These are phyloP conservation scores for Penicillium verhagenii DNA, from an alignment of 495 filamentous ascomycete genomes.

Conservation along the genomic window DNA sequence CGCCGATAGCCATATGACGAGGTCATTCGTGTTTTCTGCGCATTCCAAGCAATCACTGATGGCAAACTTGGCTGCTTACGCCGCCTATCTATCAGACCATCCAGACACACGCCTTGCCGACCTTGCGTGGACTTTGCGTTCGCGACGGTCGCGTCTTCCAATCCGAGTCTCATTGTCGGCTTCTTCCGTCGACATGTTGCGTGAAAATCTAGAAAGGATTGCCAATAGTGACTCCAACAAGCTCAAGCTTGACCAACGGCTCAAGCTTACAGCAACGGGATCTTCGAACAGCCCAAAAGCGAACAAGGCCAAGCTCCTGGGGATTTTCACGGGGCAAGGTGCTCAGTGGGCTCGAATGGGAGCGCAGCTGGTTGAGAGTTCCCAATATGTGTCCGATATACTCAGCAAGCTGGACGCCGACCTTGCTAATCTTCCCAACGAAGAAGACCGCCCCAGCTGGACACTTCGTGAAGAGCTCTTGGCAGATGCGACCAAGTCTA, in stretches of 20 bases:
- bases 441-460: conserved; percentile 9
- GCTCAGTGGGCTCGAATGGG: conserved; percentile 41
- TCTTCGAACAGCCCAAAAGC: conserved; percentile 13
- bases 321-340: conserved; percentile 47
- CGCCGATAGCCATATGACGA: too few relatives aligned
- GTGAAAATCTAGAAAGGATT: background rate
- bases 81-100: background rate
- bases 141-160: background rate
- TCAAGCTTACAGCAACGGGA: too few relatives aligned
- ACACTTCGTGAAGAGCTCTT: conserved; percentile 15
- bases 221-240: too few relatives aligned
- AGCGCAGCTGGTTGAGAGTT: too few relatives aligned
- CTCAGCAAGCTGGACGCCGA: too few relatives aligned
- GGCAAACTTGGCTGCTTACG: background rate
- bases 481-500: background rate
- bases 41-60: background rate
- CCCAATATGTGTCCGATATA: too few relatives aligned
- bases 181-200: background rate
- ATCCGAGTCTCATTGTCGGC: background rate
- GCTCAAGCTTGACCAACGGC: too few relatives aligned
- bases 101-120: too few relatives aligned
- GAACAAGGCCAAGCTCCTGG: conserved; percentile 8
- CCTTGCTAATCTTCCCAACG: conserved; percentile 9
- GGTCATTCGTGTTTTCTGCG: background rate
- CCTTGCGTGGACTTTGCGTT: background rate